Conservation (phyloP, 345 rosid species). For the Psidium guajava region DNA sequence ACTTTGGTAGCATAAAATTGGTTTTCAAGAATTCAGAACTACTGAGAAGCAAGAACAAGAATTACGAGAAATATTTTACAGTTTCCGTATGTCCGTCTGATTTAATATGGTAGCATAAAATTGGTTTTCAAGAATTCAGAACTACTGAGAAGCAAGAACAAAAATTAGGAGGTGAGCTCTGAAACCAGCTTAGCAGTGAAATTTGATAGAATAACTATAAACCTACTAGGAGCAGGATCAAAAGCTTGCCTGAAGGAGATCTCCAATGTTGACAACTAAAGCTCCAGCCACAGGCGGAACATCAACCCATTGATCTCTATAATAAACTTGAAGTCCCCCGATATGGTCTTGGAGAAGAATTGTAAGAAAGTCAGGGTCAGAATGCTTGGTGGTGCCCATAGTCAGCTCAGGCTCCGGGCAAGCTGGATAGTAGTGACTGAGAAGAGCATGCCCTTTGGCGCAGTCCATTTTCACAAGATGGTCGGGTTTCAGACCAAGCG, state of each 20-base stretch:
- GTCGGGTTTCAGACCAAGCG: constrained; percentile 28
- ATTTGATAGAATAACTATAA: not conserved
- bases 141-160: not conserved
- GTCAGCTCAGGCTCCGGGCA: constrained; percentile 61
- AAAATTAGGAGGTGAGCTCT: not conserved
- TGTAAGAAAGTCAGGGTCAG: constrained; percentile 38
- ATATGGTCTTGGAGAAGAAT: constrained; percentile 51
- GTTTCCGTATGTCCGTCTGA: not conserved
- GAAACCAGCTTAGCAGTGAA: not conserved
- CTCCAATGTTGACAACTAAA: constrained; percentile 45
- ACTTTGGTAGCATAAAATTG: not conserved
- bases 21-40: not conserved
- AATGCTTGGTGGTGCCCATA: constrained; percentile 33
- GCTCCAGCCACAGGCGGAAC: constrained; percentile 40
- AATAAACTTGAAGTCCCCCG: constrained; percentile 48
- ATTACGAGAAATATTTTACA: not conserved
- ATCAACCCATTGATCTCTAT: constrained; percentile 37
- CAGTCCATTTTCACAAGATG: constrained; percentile 37
- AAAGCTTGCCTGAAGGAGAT: constrained; percentile 41
- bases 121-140: not conserved
- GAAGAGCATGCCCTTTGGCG: constrained; percentile 17
- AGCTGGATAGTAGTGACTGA: constrained; percentile 49
- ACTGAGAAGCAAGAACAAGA: not conserved
- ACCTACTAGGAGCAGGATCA: not conserved
- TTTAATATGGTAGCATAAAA: not conserved